These are phyloP conservation scores for Beverwykella pulmonaria DNA, from an alignment of 495 filamentous ascomycete genomes.

Conservation along the genomic window DNA sequence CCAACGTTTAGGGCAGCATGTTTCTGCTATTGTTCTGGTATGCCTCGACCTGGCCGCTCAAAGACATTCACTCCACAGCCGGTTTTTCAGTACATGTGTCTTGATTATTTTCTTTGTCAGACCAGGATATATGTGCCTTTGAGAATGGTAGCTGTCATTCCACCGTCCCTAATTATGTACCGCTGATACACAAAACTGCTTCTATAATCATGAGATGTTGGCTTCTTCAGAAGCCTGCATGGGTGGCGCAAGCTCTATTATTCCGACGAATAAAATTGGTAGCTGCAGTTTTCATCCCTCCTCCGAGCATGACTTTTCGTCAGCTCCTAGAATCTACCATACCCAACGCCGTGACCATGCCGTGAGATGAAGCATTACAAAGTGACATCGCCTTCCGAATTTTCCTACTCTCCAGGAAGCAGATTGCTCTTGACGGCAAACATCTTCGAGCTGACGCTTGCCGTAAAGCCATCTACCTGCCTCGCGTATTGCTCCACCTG, in stretches of 20 bases:
- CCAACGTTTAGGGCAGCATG: background rate
- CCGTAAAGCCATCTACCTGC: conserved; percentile 96
- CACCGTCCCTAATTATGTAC: background rate
- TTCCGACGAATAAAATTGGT: background rate
- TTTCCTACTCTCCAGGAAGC: conserved; percentile 46
- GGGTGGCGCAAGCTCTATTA: background rate
- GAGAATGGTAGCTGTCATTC: background rate
- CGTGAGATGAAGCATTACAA: conserved; percentile 16
- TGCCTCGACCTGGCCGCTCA: background rate
- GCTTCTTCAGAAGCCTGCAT: background rate
- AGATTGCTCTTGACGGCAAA: conserved; percentile 82
- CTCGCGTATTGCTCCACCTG: conserved; percentile 98
- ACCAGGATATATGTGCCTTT: background rate
- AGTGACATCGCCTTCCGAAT: background rate
- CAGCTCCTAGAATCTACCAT: background rate
- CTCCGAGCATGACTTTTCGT: background rate
- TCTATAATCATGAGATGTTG: background rate
- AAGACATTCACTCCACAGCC: background rate
- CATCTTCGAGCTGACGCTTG: conserved; percentile 91
- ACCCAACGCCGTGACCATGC: conserved; percentile 40
- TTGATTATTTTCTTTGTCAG: conserved; percentile 18
- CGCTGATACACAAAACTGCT: no score
- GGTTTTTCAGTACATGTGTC: background rate
- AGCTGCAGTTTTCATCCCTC: background rate
- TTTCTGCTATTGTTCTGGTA: background rate